These are phyloP conservation scores for Luvunga scandens DNA, from an alignment of 345 rosid species.

Conservation along the genomic window DNA sequence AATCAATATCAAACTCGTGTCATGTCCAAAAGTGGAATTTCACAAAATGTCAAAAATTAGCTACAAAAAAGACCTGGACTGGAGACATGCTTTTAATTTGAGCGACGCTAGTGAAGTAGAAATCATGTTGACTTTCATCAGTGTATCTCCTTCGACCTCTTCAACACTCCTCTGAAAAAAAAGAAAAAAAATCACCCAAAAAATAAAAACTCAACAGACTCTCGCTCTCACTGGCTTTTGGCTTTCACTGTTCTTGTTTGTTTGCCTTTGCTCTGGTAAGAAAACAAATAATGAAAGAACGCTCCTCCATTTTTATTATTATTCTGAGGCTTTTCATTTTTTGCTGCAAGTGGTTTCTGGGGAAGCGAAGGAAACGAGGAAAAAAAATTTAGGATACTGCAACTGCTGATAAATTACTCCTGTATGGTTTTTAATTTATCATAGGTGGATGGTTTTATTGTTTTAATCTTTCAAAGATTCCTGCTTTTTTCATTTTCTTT, in stretches of 20 bases:
- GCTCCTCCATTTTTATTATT: background rate
- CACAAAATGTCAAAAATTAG: background rate
- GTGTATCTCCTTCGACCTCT: constrained; percentile 35
- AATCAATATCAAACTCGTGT: background rate
- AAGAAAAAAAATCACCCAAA: background rate
- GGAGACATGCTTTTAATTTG: constrained; percentile 23
- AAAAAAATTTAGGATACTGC: constrained; percentile 11
- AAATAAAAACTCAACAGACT: background rate
- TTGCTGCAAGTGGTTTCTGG: constrained; percentile 3
- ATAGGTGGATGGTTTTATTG: background rate
- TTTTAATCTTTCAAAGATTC: constrained; percentile 1
- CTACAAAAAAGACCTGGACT: constrained; percentile 26
- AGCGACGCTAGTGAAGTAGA: constrained; percentile 18
- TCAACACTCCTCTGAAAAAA: constrained; percentile 18
- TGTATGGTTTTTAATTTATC: background rate
- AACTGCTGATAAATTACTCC: constrained; percentile 6
- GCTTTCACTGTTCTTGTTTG: background rate
- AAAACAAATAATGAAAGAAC: background rate
- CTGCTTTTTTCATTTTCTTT: background rate
- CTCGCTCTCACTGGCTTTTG: background rate
- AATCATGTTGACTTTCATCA: constrained; percentile 50
- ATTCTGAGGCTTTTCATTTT: background rate
- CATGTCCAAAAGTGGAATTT: constrained; percentile 23
- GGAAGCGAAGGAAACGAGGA: constrained; percentile 9
- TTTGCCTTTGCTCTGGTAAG: constrained; percentile 20